Conservation (phyloP, 257 asterid species). For the Solanum phureja region DNA sequence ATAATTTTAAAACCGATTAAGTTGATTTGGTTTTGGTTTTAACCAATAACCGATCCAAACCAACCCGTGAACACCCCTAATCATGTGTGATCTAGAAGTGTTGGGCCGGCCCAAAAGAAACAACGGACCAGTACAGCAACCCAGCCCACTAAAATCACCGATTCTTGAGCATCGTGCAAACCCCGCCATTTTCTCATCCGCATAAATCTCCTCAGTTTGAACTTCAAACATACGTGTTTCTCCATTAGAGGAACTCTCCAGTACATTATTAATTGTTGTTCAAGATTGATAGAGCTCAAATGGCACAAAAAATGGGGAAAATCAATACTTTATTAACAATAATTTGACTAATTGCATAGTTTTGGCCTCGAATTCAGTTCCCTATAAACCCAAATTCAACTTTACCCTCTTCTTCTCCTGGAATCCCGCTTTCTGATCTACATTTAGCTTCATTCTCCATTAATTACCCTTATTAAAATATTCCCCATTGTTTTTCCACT, state of each 20-base stretch:
- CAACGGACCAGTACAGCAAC: background rate
- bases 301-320: background rate
- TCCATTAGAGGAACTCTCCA: background rate
- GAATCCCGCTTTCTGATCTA: constrained; percentile 18
- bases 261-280: background rate
- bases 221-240: background rate
- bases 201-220: background rate
- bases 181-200: constrained; percentile 16
- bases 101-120: background rate
- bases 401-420: constrained; percentile 2
- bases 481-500: background rate
- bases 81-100: background rate
- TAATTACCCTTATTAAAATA: background rate
- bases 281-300: background rate
- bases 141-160: background rate
- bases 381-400: constrained; percentile 8
- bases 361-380: constrained; percentile 14
- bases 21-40: too few species aligned
- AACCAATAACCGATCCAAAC: too few species aligned
- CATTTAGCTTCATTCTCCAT: background rate
- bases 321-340: background rate
- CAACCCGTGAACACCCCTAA: too few species aligned
- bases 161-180: background rate
- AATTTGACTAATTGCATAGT: background rate
- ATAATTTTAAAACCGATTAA: too few species aligned